Evolutionary conservation across 2,329 filamentous ascomycete species (phyloP).

Genomic region (Chaetomium sp.): DNA sequence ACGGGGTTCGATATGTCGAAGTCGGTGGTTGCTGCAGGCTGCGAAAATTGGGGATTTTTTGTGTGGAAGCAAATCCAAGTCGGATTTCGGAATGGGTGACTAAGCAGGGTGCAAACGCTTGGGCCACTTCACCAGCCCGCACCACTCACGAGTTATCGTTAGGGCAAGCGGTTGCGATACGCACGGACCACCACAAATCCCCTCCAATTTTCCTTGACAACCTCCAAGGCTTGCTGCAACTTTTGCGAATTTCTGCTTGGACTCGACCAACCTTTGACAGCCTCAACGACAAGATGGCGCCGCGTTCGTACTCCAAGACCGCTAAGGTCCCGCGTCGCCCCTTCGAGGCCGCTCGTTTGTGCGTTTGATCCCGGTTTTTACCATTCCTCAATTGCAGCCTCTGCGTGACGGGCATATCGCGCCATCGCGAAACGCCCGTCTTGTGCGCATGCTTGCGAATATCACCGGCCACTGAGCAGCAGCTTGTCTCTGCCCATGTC

Average conservation of each 20-base stretch:
- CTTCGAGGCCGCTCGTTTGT: constrained; percentile 99
- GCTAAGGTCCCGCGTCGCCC: constrained; percentile 93
- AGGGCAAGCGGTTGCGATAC: constrained; percentile 20
- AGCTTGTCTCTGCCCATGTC: constrained; percentile 98
- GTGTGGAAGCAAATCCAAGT: constrained; percentile 24
- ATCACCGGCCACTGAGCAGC: constrained; percentile 89
- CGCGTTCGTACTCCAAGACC: constrained; percentile 92
- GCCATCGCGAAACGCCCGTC: not conserved
- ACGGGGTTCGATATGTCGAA: constrained; percentile 30
- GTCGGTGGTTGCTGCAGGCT: constrained; percentile 24
- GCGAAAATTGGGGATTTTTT: constrained; percentile 24
- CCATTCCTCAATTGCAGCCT: constrained; percentile 46
- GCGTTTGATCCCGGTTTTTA: constrained; percentile 42
- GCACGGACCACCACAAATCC: constrained; percentile 26
- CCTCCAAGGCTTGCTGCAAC: not conserved
- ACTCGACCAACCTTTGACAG: constrained; percentile 23
- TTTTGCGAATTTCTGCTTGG: constrained; percentile 17
- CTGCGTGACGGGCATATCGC: constrained; percentile 69
- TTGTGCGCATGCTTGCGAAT: constrained; percentile 20
- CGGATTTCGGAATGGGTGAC: constrained; percentile 19
- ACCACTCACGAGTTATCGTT: constrained; percentile 11
- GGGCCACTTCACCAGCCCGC: not conserved
- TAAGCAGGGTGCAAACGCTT: constrained; percentile 18
- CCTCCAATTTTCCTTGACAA: constrained; percentile 20
- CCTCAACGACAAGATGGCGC: constrained; percentile 35